Conservation (phyloP, 1,139 yeast species). For the Magnusiomyces suaveolens region DNA sequence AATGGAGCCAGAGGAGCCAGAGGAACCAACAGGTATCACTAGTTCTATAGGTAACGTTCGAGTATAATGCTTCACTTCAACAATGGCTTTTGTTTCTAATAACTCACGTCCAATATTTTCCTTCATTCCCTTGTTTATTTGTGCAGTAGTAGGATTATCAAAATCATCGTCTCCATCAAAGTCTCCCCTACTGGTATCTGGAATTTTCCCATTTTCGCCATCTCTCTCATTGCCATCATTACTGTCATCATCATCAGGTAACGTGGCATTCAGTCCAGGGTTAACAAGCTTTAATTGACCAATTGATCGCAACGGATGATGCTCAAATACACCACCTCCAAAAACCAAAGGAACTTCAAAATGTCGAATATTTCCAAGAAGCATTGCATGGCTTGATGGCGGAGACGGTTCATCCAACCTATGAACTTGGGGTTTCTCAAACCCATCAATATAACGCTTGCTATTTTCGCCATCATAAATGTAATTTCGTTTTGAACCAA, state of each 20-base stretch:
- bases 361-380: conserved; percentile 57
- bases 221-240: conserved; percentile 18
- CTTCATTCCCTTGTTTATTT: too few species aligned
- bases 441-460: not conserved
- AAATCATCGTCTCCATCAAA: conserved; percentile 6
- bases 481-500: too few species aligned
- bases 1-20: too few species aligned
- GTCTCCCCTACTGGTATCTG: not conserved
- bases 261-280: conserved; percentile 62
- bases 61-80: too few species aligned
- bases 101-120: too few species aligned
- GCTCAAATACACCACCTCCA: conserved; percentile 66
- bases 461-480: not conserved
- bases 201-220: conserved; percentile 2
- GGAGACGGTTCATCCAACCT: not conserved
- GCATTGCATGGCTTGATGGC: conserved; percentile 43
- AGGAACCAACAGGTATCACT: too few species aligned
- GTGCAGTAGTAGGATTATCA: not conserved
- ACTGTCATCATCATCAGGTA: conserved; percentile 23
- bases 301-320: conserved; percentile 45
- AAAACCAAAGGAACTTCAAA: conserved; percentile 70
- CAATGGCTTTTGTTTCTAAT: too few species aligned
- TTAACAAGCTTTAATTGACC: conserved; percentile 64
- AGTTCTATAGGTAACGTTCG: too few species aligned
- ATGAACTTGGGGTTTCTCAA: not conserved